Conservation (phyloP, 495 filamentous ascomycete species). For the Chaetomium tenue region DNA sequence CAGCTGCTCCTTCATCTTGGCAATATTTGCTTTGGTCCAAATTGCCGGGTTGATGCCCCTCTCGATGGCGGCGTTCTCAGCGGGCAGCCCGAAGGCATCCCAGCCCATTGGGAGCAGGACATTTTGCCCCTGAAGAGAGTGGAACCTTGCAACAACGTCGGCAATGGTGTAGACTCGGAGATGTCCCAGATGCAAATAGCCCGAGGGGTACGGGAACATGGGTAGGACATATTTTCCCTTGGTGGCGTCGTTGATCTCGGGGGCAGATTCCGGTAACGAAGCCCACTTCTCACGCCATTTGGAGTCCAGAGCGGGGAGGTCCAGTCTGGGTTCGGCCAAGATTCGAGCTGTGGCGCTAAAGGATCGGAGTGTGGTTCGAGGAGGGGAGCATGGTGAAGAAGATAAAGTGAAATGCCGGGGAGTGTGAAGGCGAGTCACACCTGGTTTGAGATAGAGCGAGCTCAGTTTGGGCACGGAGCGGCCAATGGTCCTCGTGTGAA, state of each 20-base stretch:
- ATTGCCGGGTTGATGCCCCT: conserved; percentile 69
- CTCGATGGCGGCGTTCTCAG: conserved; percentile 93
- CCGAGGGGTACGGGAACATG: conserved; percentile 94
- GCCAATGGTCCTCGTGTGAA: conserved; percentile 35
- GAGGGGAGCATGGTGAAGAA: conserved; percentile 13
- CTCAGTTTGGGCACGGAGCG: conserved; percentile 29
- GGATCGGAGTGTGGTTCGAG: conserved; percentile 8
- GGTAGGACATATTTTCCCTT: conserved; percentile 73
- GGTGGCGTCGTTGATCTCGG: conserved; percentile 19
- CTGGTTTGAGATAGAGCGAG: conserved; percentile 11
- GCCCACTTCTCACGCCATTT: conserved; percentile 64
- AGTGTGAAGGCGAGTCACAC: not conserved
- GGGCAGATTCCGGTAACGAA: conserved; percentile 1
- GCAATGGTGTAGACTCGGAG: conserved; percentile 88
- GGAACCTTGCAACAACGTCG: conserved; percentile 76
- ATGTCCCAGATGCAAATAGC: conserved; percentile 85
- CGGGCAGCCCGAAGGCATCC: conserved; percentile 89
- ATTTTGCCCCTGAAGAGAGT: conserved; percentile 69
- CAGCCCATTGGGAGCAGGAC: conserved; percentile 89
- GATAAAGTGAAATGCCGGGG: too few species aligned
- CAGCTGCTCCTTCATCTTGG: conserved; percentile 79
- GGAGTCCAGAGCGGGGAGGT: conserved; percentile 63
- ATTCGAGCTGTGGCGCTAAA: conserved; percentile 25
- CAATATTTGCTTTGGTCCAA: conserved; percentile 80
- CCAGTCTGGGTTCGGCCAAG: conserved; percentile 48